Percentiles rank a stretch among this genome's conserved stretches.
These are phyloP conservation scores for Phytophthora pini DNA, from an alignment of 352 stramenopile genomes.

Conservation along the genomic window DNA sequence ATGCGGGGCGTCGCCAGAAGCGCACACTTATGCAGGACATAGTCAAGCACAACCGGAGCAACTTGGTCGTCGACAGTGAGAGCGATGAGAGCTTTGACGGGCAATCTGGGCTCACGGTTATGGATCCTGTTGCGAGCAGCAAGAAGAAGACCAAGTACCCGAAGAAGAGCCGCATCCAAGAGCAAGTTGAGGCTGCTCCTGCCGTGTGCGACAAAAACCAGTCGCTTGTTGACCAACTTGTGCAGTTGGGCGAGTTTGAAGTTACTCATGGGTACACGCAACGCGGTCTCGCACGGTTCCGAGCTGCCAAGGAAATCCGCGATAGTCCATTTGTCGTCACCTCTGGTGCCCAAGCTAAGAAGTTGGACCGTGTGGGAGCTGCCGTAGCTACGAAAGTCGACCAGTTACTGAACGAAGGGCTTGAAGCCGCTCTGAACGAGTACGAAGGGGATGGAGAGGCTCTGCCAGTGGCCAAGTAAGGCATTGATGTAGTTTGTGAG, in stretches of 20 bases:
- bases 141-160: slow-evolving; percentile 38
- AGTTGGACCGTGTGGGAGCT: slow-evolving; percentile 55
- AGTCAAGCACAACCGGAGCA: slow-evolving; percentile 30
- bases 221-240: slow-evolving; percentile 60
- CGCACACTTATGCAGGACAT: slow-evolving; percentile 31
- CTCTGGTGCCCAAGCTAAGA: slow-evolving; percentile 60
- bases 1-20: slow-evolving; percentile 17
- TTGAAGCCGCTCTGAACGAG: slow-evolving; percentile 55
- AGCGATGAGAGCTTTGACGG: background rate
- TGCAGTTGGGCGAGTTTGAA: slow-evolving; percentile 68
- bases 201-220: slow-evolving; percentile 58
- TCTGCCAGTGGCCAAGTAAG: slow-evolving; percentile 22
- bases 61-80: slow-evolving; percentile 11
- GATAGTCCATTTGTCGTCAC: slow-evolving; percentile 52
- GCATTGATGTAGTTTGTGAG: background rate
- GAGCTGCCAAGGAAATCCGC: slow-evolving; percentile 64
- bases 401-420: slow-evolving; percentile 57
- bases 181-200: slow-evolving; percentile 49
- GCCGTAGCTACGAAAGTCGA: slow-evolving; percentile 68
- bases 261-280: slow-evolving; percentile 52
- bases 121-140: slow-evolving; percentile 36
- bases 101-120: slow-evolving; percentile 1
- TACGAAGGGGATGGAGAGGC: slow-evolving; percentile 44
- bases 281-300: slow-evolving; percentile 59
- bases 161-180: slow-evolving; percentile 47